phyloP scores from a whole-genome alignment of 2,329 filamentous ascomycete species.

The Nothomitra cinnamomea region DNA sequence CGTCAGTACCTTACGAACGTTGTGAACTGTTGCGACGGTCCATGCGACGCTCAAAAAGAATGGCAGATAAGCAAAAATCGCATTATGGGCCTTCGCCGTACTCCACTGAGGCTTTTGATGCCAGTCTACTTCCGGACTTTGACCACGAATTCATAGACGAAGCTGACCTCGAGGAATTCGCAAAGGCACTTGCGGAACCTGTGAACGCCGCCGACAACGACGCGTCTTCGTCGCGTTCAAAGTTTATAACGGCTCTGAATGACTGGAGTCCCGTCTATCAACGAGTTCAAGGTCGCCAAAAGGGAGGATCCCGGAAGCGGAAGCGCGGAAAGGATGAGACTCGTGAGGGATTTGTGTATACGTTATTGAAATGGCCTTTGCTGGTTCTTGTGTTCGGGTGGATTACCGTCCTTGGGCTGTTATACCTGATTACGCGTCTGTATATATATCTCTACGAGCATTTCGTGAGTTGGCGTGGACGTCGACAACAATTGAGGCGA shows the following conservation, averaged over 20 bases:
- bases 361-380: constrained; percentile 80
- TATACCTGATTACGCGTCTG: constrained; percentile 65
- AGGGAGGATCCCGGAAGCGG: constrained; percentile 7
- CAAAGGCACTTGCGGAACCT: constrained; percentile 64
- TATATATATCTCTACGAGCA: constrained; percentile 93
- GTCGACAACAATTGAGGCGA: constrained; percentile 51
- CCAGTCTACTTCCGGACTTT: constrained; percentile 56
- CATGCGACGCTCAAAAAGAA: not conserved
- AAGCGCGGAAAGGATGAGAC: constrained; percentile 71
- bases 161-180: constrained; percentile 61
- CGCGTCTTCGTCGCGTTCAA: constrained; percentile 25
- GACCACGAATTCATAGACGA: constrained; percentile 59
- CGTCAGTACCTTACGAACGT: too few relatives aligned
- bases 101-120: constrained; percentile 47
- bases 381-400: constrained; percentile 64
- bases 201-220: constrained; percentile 46
- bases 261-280: constrained; percentile 88
- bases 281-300: constrained; percentile 38
- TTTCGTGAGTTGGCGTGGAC: constrained; percentile 75
- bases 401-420: constrained; percentile 54
- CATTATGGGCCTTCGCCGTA: constrained; percentile 24
- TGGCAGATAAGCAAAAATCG: constrained; percentile 1
- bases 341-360: constrained; percentile 81
- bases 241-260: constrained; percentile 74
- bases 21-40: too few relatives aligned